phyloP scores from a whole-genome alignment of 1,139 yeast species.

The Candida glucosophila region DNA sequence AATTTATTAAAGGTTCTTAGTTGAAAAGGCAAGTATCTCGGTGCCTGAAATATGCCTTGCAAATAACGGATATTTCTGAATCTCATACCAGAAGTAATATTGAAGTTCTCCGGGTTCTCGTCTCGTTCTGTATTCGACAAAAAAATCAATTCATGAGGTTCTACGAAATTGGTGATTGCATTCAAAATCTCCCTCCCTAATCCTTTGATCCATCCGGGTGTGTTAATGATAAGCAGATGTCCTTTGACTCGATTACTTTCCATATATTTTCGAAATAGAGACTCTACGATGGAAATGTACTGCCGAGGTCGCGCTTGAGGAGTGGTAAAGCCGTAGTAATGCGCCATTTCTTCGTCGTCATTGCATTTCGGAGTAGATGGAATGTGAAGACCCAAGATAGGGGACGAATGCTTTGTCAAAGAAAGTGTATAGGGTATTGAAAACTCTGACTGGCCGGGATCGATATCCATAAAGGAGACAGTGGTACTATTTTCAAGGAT shows the following conservation, averaged over 20 bases:
- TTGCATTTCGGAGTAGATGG: constrained; percentile 8
- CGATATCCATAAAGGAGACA: constrained; percentile 59
- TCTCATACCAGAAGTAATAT: constrained; percentile 15
- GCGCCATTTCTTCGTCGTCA: constrained; percentile 18
- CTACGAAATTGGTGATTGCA: constrained; percentile 34
- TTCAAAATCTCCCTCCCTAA: constrained; percentile 63
- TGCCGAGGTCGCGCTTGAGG: constrained; percentile 63
- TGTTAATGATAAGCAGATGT: constrained; percentile 55
- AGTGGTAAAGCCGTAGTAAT: constrained; percentile 61
- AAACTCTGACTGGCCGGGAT: constrained; percentile 87
- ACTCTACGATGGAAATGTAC: constrained; percentile 39
- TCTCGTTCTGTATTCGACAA: constrained; percentile 15
- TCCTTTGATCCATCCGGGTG: constrained; percentile 95
- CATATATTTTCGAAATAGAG: constrained; percentile 29
- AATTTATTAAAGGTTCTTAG: constrained; percentile 43
- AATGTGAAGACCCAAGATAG: constrained; percentile 20
- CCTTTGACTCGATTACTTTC: constrained; percentile 17
- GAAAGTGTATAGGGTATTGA: constrained; percentile 67
- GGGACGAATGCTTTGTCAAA: constrained; percentile 17
- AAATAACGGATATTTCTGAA: constrained; percentile 12
- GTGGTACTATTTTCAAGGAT: constrained; percentile 11
- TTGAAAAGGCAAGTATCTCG: constrained; percentile 42
- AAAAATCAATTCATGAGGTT: constrained; percentile 48
- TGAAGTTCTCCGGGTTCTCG: constrained; percentile 15
- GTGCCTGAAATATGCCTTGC: constrained; percentile 21